phyloP scores from a whole-genome alignment of 805 yeast species.

The Hermanozyma aechmeae region DNA sequence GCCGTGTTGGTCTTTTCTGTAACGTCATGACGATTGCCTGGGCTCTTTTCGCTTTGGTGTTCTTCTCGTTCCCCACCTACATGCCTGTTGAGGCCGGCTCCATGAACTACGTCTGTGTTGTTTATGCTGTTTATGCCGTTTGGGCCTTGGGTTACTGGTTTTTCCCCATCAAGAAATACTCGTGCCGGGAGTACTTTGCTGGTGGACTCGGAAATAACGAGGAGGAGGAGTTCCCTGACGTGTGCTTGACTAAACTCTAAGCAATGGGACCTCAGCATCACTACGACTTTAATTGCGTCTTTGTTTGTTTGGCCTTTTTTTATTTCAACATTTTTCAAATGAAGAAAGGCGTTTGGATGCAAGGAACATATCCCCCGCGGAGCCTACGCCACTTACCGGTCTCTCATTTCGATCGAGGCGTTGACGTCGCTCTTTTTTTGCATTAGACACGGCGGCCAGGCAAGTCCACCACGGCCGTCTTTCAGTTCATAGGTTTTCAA shows the following conservation, averaged over 20 bases:
- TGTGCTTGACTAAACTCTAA: constrained; percentile 23
- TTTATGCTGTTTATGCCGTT: constrained; percentile 25
- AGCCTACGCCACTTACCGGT: too few relatives aligned
- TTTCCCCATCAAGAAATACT: constrained; percentile 29
- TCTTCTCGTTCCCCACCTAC: constrained; percentile 28
- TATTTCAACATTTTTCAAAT: too few relatives aligned
- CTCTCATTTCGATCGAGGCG: too few relatives aligned
- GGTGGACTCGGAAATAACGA: constrained; percentile 31
- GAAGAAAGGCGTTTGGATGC: too few relatives aligned
- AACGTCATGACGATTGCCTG: constrained; percentile 24
- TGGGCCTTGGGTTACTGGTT: constrained; percentile 24
- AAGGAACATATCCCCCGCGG: too few relatives aligned
- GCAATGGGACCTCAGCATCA: constrained; percentile 5
- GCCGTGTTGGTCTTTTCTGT: constrained; percentile 24
- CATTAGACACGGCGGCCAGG: too few relatives aligned
- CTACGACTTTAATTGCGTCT: constrained; percentile 4
- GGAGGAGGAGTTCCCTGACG: constrained; percentile 36
- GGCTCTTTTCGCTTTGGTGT: constrained; percentile 28
- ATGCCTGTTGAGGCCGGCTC: constrained; percentile 19
- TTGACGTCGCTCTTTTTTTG: too few relatives aligned
- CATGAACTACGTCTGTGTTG: constrained; percentile 21
- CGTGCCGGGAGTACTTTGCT: constrained; percentile 31
- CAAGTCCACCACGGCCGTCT: too few relatives aligned
- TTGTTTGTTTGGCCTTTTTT: too few relatives aligned
- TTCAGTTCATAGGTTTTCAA: too few relatives aligned